phyloP scores from a whole-genome alignment of 1,139 yeast species.

The Yamadazyma aaseri region DNA sequence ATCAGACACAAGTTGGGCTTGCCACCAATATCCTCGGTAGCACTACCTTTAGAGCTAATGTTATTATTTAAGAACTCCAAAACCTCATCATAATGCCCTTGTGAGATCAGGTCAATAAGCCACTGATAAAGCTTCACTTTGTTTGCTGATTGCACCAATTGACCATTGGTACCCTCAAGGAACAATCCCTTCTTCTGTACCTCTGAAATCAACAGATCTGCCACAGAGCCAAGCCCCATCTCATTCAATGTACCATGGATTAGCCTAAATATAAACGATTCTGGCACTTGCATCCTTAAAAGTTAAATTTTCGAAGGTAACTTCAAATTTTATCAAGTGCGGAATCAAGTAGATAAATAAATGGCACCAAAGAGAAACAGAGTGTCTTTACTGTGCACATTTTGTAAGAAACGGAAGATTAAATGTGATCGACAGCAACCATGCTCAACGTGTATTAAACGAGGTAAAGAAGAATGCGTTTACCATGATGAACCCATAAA shows the following conservation, averaged over 20 bases:
- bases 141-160: constrained; percentile 9
- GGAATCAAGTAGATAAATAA: neutral
- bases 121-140: constrained; percentile 21
- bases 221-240: constrained; percentile 13
- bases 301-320: neutral
- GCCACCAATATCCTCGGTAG: constrained; percentile 5
- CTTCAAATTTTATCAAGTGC: neutral
- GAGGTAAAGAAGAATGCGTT: constrained; percentile 16
- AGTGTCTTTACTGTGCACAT: constrained; percentile 37
- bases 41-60: constrained; percentile 5
- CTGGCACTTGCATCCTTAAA: constrained; percentile 13
- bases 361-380: constrained; percentile 28
- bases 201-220: constrained; percentile 15
- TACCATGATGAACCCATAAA: constrained; percentile 8
- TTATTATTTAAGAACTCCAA: constrained; percentile 17
- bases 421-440: constrained; percentile 44
- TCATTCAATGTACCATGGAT: constrained; percentile 29
- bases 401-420: constrained; percentile 42
- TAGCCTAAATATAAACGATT: constrained; percentile 30
- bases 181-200: constrained; percentile 14
- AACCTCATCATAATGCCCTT: constrained; percentile 24
- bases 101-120: constrained; percentile 21
- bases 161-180: constrained; percentile 4
- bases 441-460: constrained; percentile 39
- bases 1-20: constrained; percentile 10